Evolutionary conservation across 352 stramenopile species (phyloP).

Genomic region (Phytophthora nicotianae): DNA sequence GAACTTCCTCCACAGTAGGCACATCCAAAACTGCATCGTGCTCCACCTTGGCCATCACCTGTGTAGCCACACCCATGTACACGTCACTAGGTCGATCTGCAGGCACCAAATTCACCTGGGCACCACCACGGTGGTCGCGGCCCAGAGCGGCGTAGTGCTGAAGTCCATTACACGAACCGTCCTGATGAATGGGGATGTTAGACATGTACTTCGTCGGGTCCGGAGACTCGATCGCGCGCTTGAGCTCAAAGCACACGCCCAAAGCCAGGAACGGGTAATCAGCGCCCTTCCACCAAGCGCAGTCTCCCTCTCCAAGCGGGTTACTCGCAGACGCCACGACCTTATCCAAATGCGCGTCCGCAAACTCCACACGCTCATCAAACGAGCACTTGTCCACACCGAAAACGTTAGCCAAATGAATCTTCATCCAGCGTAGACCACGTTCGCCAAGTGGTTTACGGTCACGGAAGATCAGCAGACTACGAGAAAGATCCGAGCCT

Average conservation of each 20-base stretch:
- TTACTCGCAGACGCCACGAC: constrained; percentile 90
- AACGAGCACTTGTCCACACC: constrained; percentile 96
- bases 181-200: constrained; percentile 97
- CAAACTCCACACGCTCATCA: constrained; percentile 95
- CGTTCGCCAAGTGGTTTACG: constrained; percentile 93
- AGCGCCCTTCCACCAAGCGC: constrained; percentile 95
- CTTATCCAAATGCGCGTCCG: constrained; percentile 94
- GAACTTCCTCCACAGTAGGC: constrained; percentile 43
- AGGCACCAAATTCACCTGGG: constrained; percentile 97
- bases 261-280: constrained; percentile 99
- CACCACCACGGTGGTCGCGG: constrained; percentile 93
- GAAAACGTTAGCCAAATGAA: constrained; percentile 94
- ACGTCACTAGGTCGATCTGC: constrained; percentile 96
- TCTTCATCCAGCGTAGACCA: constrained; percentile 98
- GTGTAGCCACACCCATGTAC: constrained; percentile 94
- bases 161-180: constrained; percentile 99
- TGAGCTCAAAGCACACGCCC: constrained; percentile 97
- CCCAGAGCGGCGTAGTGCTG: constrained; percentile 99
- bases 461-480: constrained; percentile 95
- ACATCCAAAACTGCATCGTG: constrained; percentile 60
- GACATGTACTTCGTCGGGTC: constrained; percentile 95
- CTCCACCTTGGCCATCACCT: constrained; percentile 85
- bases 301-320: constrained; percentile 84
- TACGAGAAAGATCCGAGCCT: constrained; percentile 98
- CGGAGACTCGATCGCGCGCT: constrained; percentile 91